Conservation (phyloP, 345 rosid species). For the Moringa oleifera region DNA sequence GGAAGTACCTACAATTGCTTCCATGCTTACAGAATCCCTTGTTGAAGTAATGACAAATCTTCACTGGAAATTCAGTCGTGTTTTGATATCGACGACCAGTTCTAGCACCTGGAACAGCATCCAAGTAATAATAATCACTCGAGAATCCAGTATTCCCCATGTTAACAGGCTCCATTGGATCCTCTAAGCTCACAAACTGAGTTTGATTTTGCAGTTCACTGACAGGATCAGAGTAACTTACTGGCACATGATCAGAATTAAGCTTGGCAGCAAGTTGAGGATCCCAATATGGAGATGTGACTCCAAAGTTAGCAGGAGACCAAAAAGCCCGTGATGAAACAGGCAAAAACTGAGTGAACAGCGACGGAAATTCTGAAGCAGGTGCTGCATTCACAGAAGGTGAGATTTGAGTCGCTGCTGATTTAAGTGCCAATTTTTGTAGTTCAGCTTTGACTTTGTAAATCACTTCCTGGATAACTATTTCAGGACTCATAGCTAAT, state of each 20-base stretch:
- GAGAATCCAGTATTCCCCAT: conserved; percentile 28
- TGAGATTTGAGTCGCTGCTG: conserved; percentile 26
- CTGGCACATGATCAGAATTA: conserved; percentile 15
- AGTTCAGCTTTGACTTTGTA: conserved; percentile 36
- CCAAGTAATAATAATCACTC: conserved; percentile 24
- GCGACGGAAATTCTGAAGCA: conserved; percentile 17
- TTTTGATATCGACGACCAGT: conserved; percentile 18
- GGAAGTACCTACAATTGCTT: conserved; percentile 50
- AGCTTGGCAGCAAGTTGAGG: conserved; percentile 21
- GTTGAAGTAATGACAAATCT: conserved; percentile 56
- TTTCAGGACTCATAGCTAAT: conserved; percentile 36
- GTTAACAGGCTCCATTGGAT: conserved; percentile 31
- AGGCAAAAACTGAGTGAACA: conserved; percentile 20
- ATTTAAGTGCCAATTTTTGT: conserved; percentile 26
- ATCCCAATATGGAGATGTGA: conserved; percentile 27
- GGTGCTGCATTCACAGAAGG: conserved; percentile 27
- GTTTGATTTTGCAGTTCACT: conserved; percentile 28
- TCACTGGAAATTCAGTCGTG: conserved; percentile 32
- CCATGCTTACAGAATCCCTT: conserved; percentile 70
- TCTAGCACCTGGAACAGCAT: conserved; percentile 28
- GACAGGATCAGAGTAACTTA: conserved; percentile 24
- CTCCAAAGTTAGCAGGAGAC: conserved; percentile 16
- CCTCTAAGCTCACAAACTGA: conserved; percentile 37
- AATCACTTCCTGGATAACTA: conserved; percentile 29
- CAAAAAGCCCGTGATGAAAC: conserved; percentile 16